Base-by-base conservation (phyloP, 345 rosid genomes). In the Lepidium aucheri region DNA sequence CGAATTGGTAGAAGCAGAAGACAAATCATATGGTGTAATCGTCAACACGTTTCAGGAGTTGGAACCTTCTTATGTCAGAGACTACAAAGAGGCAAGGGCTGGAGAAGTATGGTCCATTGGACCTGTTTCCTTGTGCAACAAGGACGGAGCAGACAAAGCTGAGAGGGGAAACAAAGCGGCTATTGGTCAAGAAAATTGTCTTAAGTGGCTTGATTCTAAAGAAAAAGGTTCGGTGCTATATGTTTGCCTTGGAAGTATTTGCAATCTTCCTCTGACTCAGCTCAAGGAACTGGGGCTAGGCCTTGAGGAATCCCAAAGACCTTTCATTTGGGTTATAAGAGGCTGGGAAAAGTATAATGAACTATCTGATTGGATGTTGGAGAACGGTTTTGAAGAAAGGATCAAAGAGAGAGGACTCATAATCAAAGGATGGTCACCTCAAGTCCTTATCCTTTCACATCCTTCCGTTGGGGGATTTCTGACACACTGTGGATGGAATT, bases 321-420 rank as follows among this genome's bases (percentile, higher is more conserved):
- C 82, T 8, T 86, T 89, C 63, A 65, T 89, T 12, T 89, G 87
- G 96, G 90, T 80, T 7, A 73, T 73, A 5, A 79, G 79, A 74
- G 63, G 77, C 4, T 78, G 72, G 16, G 74, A 72, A 8, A 65
- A 62, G 32, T 30, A 63, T 0, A 50, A 60, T 12, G 80, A 76
- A 49, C 20, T 82, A 1, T 65, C 58, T 35, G 52, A 69, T 22
- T 77, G 81, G 82, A 33, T 80, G 3, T 10, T 0, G 5, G 74
- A 80, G 28, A 65, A 67, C 2, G 59, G 72, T 0, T 71, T 47
- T 3, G 70, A 76, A 18, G 62, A 66, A 34, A 66, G 73, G 7
- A 28, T 26, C 7, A 54, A 53, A 41, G 69, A 47, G 0, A 70
- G 72, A 53, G 69, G 69, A 1, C 56, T 76, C 46, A 5, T 76